Conservation (phyloP, 441 rosid species). For the Gossypium trilobum region DNA sequence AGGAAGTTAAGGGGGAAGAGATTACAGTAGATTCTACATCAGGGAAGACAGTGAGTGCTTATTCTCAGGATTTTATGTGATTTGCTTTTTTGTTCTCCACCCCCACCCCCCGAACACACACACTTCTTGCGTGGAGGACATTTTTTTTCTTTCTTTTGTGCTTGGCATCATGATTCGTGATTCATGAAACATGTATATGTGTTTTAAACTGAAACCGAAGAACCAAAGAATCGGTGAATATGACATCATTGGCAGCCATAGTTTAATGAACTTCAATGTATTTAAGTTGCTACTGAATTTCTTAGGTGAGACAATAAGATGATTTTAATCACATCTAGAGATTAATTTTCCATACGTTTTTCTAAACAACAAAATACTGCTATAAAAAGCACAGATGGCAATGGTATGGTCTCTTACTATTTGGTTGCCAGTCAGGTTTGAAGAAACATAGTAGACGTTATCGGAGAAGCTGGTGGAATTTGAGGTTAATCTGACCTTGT, state of each 20-base stretch:
- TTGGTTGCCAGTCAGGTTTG: not conserved
- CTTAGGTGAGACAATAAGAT: not conserved
- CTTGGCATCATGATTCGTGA: not conserved
- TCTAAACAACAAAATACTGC: not conserved
- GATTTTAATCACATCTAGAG: not conserved
- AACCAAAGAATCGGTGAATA: not conserved
- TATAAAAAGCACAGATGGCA: not conserved
- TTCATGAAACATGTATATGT: not conserved
- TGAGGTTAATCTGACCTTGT: not conserved
- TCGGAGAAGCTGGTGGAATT: conserved; percentile 1
- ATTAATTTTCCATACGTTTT: not conserved
- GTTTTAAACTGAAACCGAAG: conserved; percentile 1
- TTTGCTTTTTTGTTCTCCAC: not conserved
- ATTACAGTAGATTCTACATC: conserved; percentile 42
- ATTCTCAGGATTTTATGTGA: not conserved
- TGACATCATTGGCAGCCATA: not conserved
- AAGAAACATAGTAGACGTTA: not conserved
- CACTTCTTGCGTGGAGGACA: not conserved
- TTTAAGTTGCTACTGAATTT: not conserved
- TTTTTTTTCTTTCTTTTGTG: not conserved
- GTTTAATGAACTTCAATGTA: conserved; percentile 3
- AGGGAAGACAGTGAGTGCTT: conserved; percentile 52
- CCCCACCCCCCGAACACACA: not conserved
- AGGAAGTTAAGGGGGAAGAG: conserved; percentile 46
- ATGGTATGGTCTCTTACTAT: not conserved